phyloP scores from a whole-genome alignment of 1,284 basidiomycete species.

The Cryptococcus deneoformans region DNA sequence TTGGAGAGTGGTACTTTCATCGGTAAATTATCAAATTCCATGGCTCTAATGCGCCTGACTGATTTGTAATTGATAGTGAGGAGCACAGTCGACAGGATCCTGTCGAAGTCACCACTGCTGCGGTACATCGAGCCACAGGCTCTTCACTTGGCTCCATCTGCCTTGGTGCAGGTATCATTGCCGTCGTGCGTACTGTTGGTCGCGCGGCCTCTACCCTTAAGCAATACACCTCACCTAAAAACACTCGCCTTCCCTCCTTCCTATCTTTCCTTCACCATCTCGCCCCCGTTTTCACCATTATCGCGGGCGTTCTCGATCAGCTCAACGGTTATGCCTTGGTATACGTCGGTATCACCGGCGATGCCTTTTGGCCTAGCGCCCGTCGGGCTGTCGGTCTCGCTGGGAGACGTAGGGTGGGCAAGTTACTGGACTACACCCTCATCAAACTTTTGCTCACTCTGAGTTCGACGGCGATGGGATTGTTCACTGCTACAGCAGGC shows the following conservation, averaged over 20 bases:
- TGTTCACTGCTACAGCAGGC: constrained; percentile 75
- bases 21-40: constrained; percentile 55
- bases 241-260: constrained; percentile 37
- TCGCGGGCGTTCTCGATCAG: constrained; percentile 66
- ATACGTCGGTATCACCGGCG: constrained; percentile 82
- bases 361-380: constrained; percentile 75
- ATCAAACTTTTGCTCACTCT: constrained; percentile 62
- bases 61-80: constrained; percentile 50
- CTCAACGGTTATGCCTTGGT: constrained; percentile 78
- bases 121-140: constrained; percentile 71
- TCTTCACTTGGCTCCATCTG: constrained; percentile 77
- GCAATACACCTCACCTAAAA: constrained; percentile 34
- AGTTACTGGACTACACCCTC: constrained; percentile 56
- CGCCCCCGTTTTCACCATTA: constrained; percentile 46
- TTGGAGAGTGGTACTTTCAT: constrained; percentile 91
- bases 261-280: constrained; percentile 15
- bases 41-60: not conserved
- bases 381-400: constrained; percentile 58
- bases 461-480: constrained; percentile 68
- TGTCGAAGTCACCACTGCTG: constrained; percentile 65
- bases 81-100: constrained; percentile 54
- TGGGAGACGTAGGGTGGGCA: constrained; percentile 41
- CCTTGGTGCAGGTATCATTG: constrained; percentile 71
- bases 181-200: constrained; percentile 57
- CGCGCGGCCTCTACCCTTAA: constrained; percentile 38